phyloP scores from a whole-genome alignment of 148 eudicot genomes.

The Arctostaphylos glauca region DNA sequence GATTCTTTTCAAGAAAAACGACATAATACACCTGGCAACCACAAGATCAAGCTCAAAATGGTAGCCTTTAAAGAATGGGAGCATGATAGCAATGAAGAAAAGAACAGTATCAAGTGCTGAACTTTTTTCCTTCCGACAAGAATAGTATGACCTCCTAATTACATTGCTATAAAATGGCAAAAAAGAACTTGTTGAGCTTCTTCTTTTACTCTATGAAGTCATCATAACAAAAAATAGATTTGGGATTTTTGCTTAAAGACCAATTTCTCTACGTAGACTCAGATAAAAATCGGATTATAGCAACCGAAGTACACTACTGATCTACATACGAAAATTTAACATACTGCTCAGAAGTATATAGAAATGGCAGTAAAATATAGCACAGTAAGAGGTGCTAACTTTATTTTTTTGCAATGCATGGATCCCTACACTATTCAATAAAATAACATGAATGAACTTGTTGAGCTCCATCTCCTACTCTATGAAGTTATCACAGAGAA shows the following conservation, averaged over 20 bases:
- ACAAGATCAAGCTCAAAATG: not conserved
- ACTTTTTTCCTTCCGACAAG: not conserved
- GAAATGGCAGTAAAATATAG: not conserved
- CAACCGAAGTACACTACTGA: not conserved
- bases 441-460: not conserved
- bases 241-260: not conserved
- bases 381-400: no score
- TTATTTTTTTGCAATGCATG: not conserved
- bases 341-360: not conserved
- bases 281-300: no score
- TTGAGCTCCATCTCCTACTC: not conserved
- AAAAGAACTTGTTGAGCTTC: not conserved
- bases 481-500: not conserved
- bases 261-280: no score
- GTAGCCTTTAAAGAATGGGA: not conserved
- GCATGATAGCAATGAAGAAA: not conserved
- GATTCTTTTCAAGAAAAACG: not conserved
- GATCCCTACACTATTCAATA: not conserved
- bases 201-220: not conserved
- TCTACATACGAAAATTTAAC: not conserved
- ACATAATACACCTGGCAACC: not conserved
- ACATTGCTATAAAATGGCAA: not conserved
- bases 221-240: not conserved
- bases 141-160: not conserved
- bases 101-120: not conserved